Conservation (phyloP, 164 flowering plant genomes). For the Taxillus chinensis region DNA sequence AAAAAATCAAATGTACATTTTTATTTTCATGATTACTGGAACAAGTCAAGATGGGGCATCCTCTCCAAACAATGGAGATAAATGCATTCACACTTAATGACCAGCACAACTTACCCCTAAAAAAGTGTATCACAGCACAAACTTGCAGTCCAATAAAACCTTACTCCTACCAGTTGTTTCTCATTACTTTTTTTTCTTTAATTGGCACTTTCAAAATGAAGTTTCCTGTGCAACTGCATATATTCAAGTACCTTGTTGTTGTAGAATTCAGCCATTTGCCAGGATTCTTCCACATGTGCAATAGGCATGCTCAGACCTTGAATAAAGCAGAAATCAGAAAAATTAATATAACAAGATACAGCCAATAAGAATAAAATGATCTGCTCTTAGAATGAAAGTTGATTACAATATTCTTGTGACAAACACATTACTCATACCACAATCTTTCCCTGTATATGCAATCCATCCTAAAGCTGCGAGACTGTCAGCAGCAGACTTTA, state of each 20-base stretch:
- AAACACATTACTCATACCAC: slow-evolving; percentile 41
- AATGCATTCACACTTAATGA: too few relatives aligned
- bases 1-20: background rate
- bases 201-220: too few relatives aligned
- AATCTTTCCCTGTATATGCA: slow-evolving; percentile 89
- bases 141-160: too few relatives aligned
- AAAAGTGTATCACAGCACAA: too few relatives aligned
- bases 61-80: too few relatives aligned
- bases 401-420: background rate
- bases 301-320: slow-evolving; percentile 97
- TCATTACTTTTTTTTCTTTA: too few relatives aligned
- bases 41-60: too few relatives aligned
- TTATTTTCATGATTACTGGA: too few relatives aligned
- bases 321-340: slow-evolving; percentile 5
- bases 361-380: slow-evolving; percentile 5
- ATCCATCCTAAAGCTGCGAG: slow-evolving; percentile 92
- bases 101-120: too few relatives aligned
- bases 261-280: slow-evolving; percentile 98
- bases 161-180: too few relatives aligned
- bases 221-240: too few relatives aligned
- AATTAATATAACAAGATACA: background rate
- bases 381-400: background rate
- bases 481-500: slow-evolving; percentile 79
- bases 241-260: slow-evolving; percentile 56
- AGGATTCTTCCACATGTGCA: slow-evolving; percentile 99